Base-by-base conservation (phyloP, 179 eudicot species). In the Sideroxylon spinosum region DNA sequence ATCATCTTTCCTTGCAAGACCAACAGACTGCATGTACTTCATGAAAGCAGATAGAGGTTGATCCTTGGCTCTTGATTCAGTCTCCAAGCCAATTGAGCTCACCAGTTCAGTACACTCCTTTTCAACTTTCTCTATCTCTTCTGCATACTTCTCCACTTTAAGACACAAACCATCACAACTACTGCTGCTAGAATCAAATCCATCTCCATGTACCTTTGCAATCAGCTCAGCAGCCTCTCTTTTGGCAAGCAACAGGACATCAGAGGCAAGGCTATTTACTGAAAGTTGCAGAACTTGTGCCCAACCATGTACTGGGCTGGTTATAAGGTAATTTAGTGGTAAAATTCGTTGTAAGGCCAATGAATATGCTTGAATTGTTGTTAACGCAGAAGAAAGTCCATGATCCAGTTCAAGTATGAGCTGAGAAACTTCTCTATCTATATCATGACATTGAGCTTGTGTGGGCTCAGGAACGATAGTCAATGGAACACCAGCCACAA, bases 401-500 rank as follows among this genome's bases (percentile, higher is more conserved):
- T 84, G 86, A 83, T 92, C 93, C 80, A 96, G 78, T 77, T 92
- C 97, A 65, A 86, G 71, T 71, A 90, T 83, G 37, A 89, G 84
- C 79, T 90, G 94, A 79, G 91, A 88, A 78, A 94, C 86, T 81
- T 96, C 99, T 82, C 86, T 85, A 84, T 96, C 98, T 59, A 92
- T 92, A 78, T 94, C 99, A 72, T 80, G 90, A 84, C 99, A 94
- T 81, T 96, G 98, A 79, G 88, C 93, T 86, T 94, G 99, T 68
- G 99, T 94, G 81, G 98, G 98, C 85, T 96, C 99, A 26, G 99
- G 99, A 88, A 96, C 98, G 68, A 94, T 85, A 69, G 98, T 88
- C 82, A 94, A 81, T 74, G 99, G 98, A 82, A 96, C 97, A 79
- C 97, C 97, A 79, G 97, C 97, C 68, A 79, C 90, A 61, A 90